Evolutionary conservation across 2,329 filamentous ascomycete species (phyloP).

Genomic region (Aspergillus hiratsukae): DNA sequence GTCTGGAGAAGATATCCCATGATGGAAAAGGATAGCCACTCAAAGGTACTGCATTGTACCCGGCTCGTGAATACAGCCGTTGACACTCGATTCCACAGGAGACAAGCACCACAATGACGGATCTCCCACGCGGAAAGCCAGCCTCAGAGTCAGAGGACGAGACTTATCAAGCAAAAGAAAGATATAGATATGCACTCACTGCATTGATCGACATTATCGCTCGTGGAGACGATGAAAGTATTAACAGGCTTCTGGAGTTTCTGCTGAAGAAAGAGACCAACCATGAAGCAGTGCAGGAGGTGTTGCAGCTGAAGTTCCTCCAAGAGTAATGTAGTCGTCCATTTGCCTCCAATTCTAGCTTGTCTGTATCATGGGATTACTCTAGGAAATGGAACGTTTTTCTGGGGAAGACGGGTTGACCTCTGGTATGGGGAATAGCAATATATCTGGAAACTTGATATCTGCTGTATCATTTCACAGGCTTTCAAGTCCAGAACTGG

Average conservation of each 20-base stretch:
- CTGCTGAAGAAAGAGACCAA: not conserved
- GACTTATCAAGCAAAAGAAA: not conserved
- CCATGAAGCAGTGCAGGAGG: not conserved
- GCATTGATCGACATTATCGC: not conserved
- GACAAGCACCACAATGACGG: not conserved
- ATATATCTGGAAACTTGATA: not conserved
- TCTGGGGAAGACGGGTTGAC: not conserved
- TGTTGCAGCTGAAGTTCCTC: not conserved
- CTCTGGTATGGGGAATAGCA: not conserved
- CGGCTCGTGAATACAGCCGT: too few relatives aligned
- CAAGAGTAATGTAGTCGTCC: not conserved
- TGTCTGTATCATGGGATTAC: not conserved
- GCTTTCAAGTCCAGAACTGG: too few relatives aligned
- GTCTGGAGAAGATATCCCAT: not conserved
- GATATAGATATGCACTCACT: not conserved
- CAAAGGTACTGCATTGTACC: not conserved
- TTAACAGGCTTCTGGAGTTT: not conserved
- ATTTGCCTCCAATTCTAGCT: not conserved
- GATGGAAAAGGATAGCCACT: not conserved
- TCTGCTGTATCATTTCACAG: not conserved
- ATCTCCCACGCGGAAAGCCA: too few relatives aligned
- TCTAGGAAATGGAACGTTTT: not conserved
- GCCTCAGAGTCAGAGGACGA: not conserved
- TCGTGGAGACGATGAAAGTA: not conserved
- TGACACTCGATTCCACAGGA: not conserved